Percentiles rank a stretch among this genome's conserved stretches.
phyloP scores from a whole-genome alignment of 1,284 basidiomycete species.

The Microbotryomycetes sp. region DNA sequence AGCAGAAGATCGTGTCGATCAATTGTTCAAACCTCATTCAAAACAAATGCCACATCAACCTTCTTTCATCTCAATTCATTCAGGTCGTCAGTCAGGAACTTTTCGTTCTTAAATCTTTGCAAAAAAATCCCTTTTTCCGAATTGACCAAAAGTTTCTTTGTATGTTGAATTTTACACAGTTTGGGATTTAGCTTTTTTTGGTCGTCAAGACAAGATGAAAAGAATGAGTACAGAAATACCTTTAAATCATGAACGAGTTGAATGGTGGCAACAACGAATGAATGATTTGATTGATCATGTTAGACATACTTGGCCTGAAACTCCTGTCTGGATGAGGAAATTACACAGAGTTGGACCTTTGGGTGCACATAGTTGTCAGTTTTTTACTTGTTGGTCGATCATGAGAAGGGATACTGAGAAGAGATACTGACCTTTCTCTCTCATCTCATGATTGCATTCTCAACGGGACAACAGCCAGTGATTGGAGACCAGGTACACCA shows the following conservation, averaged over 20 bases:
- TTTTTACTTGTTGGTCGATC: not conserved
- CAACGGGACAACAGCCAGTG: too few species aligned
- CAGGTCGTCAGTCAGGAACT: slow-evolving; percentile 31
- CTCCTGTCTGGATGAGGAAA: slow-evolving; percentile 34
- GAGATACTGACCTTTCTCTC: too few species aligned
- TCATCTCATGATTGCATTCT: too few species aligned
- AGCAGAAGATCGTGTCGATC: slow-evolving; percentile 35
- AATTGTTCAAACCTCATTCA: slow-evolving; percentile 36
- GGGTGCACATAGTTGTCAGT: slow-evolving; percentile 27
- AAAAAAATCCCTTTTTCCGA: too few species aligned
- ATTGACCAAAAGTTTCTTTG: too few species aligned
- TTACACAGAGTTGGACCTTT: slow-evolving; percentile 36
- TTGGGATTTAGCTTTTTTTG: slow-evolving; percentile 39
- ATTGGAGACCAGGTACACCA: slow-evolving; percentile 14
- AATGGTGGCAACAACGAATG: slow-evolving; percentile 36
- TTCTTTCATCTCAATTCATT: slow-evolving; percentile 35
- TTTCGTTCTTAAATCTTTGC: not conserved
- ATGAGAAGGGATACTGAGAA: too few species aligned
- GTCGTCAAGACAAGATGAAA: slow-evolving; percentile 32
- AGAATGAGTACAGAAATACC: slow-evolving; percentile 32
- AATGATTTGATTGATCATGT: slow-evolving; percentile 24
- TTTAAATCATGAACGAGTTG: slow-evolving; percentile 29
- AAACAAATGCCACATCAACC: slow-evolving; percentile 31
- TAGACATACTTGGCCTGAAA: slow-evolving; percentile 31
- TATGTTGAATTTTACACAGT: slow-evolving; percentile 22